These are phyloP conservation scores for Boletus rubescentipes DNA, from an alignment of 768 basidiomycete genomes.

Conservation along the genomic window DNA sequence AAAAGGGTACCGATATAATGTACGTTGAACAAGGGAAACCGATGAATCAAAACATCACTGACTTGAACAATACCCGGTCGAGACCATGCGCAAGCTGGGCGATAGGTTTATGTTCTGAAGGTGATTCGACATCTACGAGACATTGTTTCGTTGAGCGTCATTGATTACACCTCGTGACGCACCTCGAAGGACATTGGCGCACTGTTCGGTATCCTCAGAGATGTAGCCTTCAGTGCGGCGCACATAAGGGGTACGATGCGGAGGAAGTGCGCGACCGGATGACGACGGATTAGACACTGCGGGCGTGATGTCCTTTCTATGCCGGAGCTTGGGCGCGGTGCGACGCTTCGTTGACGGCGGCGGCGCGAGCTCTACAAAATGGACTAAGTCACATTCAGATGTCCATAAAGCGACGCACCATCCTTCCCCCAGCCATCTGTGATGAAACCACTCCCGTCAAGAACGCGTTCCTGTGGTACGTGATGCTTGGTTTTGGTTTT, in stretches of 20 bases:
- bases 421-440: constrained; percentile 26
- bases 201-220: constrained; percentile 2
- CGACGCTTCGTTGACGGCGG: constrained; percentile 4
- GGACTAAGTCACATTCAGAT: not conserved
- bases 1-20: not conserved
- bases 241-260: constrained; percentile 23
- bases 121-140: constrained; percentile 43
- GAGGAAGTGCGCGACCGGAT: constrained; percentile 16
- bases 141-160: not conserved
- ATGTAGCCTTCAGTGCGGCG: constrained; percentile 30
- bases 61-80: constrained; percentile 77
- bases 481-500: not conserved
- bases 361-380: constrained; percentile 15
- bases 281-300: not conserved
- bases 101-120: constrained; percentile 50
- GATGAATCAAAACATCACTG: constrained; percentile 22
- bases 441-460: constrained; percentile 4
- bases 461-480: not conserved
- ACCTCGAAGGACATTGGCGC: constrained; percentile 20
- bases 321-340: not conserved
- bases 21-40: not conserved
- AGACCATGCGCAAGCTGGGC: constrained; percentile 65
- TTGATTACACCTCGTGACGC: not conserved
- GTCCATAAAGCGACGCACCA: constrained; percentile 8
- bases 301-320: constrained; percentile 2